Conservation (phyloP, 1,139 yeast species). For the Wickerhamiella pararugosa region DNA sequence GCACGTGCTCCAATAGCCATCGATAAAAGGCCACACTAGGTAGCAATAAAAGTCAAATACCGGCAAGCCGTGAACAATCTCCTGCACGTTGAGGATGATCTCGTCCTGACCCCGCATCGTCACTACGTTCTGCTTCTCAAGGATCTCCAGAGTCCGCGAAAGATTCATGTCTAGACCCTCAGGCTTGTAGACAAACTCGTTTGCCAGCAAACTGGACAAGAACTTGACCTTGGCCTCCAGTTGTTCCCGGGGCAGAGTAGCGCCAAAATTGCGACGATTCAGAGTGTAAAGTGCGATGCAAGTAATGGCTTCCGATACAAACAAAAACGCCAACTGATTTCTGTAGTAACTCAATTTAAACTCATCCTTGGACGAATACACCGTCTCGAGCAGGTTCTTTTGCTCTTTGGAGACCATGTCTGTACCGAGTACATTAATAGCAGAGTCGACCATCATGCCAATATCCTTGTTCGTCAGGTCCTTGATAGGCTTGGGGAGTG, state of each 20-base stretch:
- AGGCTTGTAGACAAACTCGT: conserved; percentile 29
- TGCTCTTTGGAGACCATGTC: conserved; percentile 25
- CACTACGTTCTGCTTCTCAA: conserved; percentile 23
- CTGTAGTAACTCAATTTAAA: conserved; percentile 31
- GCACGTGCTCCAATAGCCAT: conserved; percentile 31
- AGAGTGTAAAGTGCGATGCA: conserved; percentile 26
- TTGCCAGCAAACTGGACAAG: conserved; percentile 25
- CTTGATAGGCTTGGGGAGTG: conserved; percentile 14
- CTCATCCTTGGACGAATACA: conserved; percentile 28
- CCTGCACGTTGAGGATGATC: conserved; percentile 21
- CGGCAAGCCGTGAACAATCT: conserved; percentile 22
- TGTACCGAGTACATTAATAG: conserved; percentile 27
- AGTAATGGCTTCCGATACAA: conserved; percentile 29
- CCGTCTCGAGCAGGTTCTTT: conserved; percentile 26
- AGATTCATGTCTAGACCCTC: conserved; percentile 27
- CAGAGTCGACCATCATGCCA: conserved; percentile 25
- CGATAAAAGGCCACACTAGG: conserved; percentile 31
- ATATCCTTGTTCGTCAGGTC: conserved; percentile 17
- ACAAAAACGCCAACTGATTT: conserved; percentile 30
- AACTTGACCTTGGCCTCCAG: conserved; percentile 18
- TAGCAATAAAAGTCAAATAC: conserved; percentile 29
- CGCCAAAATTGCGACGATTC: conserved; percentile 10
- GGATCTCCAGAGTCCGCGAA: conserved; percentile 20
- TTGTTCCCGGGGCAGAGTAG: conserved; percentile 9
- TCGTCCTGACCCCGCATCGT: conserved; percentile 9